Evolutionary conservation across 768 basidiomycete genomes (phyloP), one percentile per base, ranked within the genome.

Genomic region (Boletus reticulatus): DNA sequence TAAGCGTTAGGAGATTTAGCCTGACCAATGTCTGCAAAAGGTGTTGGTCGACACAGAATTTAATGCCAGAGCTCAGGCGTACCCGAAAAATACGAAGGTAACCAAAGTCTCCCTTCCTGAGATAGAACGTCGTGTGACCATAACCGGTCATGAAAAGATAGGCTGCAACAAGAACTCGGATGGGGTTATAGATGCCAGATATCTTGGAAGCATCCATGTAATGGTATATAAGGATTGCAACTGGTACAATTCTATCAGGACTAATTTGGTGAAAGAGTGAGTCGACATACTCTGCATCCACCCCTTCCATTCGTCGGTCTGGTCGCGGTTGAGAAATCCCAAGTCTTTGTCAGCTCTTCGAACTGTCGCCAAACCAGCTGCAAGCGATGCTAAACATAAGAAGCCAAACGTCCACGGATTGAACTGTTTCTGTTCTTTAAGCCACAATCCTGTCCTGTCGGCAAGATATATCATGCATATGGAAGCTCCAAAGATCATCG

Each of bases 241-340:
- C 92, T 94, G 44, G 13, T 47, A 44, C 14, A 12, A 56, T 45
- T 50, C 44, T 53, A n/a, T 55, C 37, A 52, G 46, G 38, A 6
- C 19, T 29, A 20, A 17, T 27, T 46, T 48, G 34, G 12, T n/a
- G 39, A 6, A 46, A 24, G 46, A 48, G 31, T 42, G 36, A 43
- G 48, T 27, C 19, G 7, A 71, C 88, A 53, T 65, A 92, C 92
- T 79, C 77, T 97, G 94, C 94, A 97, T 97, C 94, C 94, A 97
- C 4, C 94, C 94, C 71, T 96, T 96, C 94, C 94, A 97, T 72
- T 97, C 94, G 61, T 97, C 92, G 1, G 93, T 96, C 70, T 96
- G 92, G 48, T 94, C 91, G 54, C 94, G 80, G 65, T 93, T 95
- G 62, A 97, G 75, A 72, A 94, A 92, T 0, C 94, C 94, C 49